phyloP scores from a whole-genome alignment of 2,329 filamentous ascomycete species.

The Cytospora mali region DNA sequence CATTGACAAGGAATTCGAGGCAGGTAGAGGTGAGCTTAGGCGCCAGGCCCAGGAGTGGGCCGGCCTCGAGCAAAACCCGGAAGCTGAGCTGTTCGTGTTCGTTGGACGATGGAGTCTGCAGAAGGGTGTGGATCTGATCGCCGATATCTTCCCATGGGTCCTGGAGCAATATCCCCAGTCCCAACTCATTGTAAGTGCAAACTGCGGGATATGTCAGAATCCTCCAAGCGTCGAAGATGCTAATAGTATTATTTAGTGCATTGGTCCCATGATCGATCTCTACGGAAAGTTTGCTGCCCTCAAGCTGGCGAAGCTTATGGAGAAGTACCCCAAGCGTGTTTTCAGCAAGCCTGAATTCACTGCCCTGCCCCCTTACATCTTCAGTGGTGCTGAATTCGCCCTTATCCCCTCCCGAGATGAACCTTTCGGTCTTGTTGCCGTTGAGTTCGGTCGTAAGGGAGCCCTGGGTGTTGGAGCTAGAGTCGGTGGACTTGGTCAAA shows the following conservation, averaged over 20 bases:
- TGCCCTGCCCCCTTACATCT: slow-evolving; percentile 65
- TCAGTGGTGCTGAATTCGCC: slow-evolving; percentile 69
- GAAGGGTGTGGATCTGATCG: slow-evolving; percentile 67
- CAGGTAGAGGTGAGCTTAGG: slow-evolving; percentile 54
- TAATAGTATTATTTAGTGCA: slow-evolving; percentile 38
- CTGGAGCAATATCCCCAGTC: slow-evolving; percentile 60
- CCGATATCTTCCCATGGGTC: slow-evolving; percentile 64
- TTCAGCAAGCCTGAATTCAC: slow-evolving; percentile 71
- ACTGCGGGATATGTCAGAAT: not conserved
- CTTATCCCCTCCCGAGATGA: slow-evolving; percentile 72
- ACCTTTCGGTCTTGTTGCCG: slow-evolving; percentile 69
- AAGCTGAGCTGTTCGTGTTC: slow-evolving; percentile 68
- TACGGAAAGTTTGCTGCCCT: slow-evolving; percentile 68
- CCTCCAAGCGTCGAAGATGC: not conserved
- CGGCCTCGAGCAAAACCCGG: slow-evolving; percentile 60
- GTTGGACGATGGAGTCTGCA: slow-evolving; percentile 72
- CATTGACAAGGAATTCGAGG: slow-evolving; percentile 59
- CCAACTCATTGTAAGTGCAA: slow-evolving; percentile 51
- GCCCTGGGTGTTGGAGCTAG: slow-evolving; percentile 66
- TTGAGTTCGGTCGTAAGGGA: slow-evolving; percentile 68
- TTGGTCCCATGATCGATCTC: slow-evolving; percentile 67
- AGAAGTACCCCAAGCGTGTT: slow-evolving; percentile 65
- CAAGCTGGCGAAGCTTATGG: slow-evolving; percentile 65
- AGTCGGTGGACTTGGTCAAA: slow-evolving; percentile 66
- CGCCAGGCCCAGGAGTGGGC: slow-evolving; percentile 70